A percentile compares a stretch with the other conserved stretches of the same genome.
phyloP scores from a whole-genome alignment of 495 filamentous ascomycete species.

The Neurospora sp. region DNA sequence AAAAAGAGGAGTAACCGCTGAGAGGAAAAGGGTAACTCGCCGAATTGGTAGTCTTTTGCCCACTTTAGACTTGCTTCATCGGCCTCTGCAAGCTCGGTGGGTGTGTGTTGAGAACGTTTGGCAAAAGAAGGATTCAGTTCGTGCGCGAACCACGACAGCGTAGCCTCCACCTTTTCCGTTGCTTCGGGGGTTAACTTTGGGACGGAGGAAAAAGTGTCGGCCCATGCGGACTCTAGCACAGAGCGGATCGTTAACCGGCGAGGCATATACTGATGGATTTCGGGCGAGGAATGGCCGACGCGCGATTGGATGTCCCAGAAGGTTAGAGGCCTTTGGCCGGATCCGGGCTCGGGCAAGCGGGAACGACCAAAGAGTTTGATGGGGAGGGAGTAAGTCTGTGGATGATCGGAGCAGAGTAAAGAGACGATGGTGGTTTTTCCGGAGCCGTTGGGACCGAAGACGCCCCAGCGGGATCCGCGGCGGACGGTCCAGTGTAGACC shows the following conservation, averaged over 20 bases:
- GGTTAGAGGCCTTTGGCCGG: constrained; percentile 63
- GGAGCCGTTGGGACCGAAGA: constrained; percentile 84
- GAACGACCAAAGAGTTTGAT: constrained; percentile 76
- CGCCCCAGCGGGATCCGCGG: constrained; percentile 76
- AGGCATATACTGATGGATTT: constrained; percentile 90
- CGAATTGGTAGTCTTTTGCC: constrained; percentile 60
- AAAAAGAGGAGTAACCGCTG: constrained; percentile 82
- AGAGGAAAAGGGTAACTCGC: constrained; percentile 61
- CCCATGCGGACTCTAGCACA: constrained; percentile 74
- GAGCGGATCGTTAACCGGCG: constrained; percentile 62
- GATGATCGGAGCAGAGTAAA: constrained; percentile 89
- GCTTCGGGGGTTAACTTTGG: constrained; percentile 50
- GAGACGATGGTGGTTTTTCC: constrained; percentile 91
- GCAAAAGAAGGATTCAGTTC: constrained; percentile 51
- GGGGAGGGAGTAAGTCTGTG: constrained; percentile 82
- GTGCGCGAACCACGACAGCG: constrained; percentile 59
- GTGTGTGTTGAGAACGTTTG: not conserved
- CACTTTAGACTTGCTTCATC: constrained; percentile 38
- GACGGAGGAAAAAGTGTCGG: constrained; percentile 68
- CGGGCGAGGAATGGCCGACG: constrained; percentile 85
- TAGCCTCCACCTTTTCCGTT: constrained; percentile 48
- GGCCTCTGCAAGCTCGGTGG: not conserved
- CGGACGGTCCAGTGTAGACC: constrained; percentile 78
- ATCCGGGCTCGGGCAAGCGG: constrained; percentile 56
- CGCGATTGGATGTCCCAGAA: constrained; percentile 86